Conservation (phyloP, 495 filamentous ascomycete species). For the Poronia punctata region DNA sequence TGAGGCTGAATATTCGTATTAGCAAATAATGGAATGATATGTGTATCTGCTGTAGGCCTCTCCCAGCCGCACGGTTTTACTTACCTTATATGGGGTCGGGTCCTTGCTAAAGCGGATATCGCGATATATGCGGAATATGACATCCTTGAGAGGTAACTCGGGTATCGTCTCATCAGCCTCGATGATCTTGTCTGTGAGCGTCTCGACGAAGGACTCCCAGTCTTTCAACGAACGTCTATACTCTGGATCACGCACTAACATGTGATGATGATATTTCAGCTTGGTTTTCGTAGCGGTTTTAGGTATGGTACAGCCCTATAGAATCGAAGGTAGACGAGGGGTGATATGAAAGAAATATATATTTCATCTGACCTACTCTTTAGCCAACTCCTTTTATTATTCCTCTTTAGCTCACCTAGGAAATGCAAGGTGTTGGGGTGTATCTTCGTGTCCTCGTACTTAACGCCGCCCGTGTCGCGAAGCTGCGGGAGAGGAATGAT, state of each 20-base stretch:
- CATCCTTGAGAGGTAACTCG: conserved; percentile 72
- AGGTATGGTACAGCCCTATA: neutral
- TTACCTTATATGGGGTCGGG: conserved; percentile 79
- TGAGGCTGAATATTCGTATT: conserved; percentile 44
- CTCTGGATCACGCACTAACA: conserved; percentile 60
- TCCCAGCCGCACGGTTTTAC: neutral
- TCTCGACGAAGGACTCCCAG: conserved; percentile 67
- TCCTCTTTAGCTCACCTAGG: conserved; percentile 61
- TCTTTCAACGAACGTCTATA: conserved; percentile 71
- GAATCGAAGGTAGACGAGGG: neutral
- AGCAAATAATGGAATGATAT: neutral
- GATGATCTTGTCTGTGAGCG: conserved; percentile 60
- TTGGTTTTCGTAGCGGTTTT: neutral
- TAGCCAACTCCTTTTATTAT: conserved; percentile 78
- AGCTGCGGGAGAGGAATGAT: conserved; percentile 67
- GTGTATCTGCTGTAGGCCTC: neutral
- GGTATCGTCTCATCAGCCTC: conserved; percentile 72
- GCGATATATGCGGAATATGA: conserved; percentile 81
- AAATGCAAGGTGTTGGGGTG: conserved; percentile 82
- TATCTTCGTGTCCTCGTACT: conserved; percentile 61
- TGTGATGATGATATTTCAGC: conserved; percentile 22
- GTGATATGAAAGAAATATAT: no score
- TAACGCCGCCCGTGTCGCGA: conserved; percentile 55
- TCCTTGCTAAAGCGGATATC: conserved; percentile 74
- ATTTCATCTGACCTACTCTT: conserved; percentile 49